Conservation (phyloP, 129 eudicot species). For the Heracleum sosnowskyi region DNA sequence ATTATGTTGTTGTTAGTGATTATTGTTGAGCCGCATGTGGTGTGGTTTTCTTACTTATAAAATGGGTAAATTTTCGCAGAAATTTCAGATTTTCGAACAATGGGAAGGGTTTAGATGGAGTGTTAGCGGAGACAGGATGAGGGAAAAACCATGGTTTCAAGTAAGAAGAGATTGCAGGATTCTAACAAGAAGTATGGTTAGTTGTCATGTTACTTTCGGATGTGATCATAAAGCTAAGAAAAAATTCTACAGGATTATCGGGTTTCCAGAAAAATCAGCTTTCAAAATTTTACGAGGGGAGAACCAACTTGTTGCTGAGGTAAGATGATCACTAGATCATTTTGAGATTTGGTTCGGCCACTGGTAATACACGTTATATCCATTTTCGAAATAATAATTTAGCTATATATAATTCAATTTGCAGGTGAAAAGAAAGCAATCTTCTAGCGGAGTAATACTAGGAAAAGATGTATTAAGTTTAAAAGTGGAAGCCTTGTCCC, state of each 20-base stretch:
- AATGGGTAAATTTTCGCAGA: conserved; percentile 26
- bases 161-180: conserved; percentile 23
- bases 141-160: conserved; percentile 46
- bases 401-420: background rate
- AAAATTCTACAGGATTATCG: conserved; percentile 30
- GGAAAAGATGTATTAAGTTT: conserved; percentile 67
- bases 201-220: conserved; percentile 17
- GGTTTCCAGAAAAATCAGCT: conserved; percentile 20
- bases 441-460: conserved; percentile 37
- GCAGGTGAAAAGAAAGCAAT: conserved; percentile 45
- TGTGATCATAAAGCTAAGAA: conserved; percentile 26
- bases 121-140: conserved; percentile 11
- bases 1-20: background rate
- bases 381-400: background rate
- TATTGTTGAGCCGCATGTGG: background rate
- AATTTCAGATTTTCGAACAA: conserved; percentile 26
- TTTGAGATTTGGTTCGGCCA: too few relatives aligned
- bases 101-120: conserved; percentile 60
- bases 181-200: conserved; percentile 1
- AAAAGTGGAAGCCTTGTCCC: conserved; percentile 31
- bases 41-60: background rate
- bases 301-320: conserved; percentile 45
- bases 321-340: background rate
- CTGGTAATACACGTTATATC: background rate
- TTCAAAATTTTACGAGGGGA: conserved; percentile 37